Conservation (phyloP, 2,329 filamentous ascomycete genomes). For the Monosporascus sp. region DNA sequence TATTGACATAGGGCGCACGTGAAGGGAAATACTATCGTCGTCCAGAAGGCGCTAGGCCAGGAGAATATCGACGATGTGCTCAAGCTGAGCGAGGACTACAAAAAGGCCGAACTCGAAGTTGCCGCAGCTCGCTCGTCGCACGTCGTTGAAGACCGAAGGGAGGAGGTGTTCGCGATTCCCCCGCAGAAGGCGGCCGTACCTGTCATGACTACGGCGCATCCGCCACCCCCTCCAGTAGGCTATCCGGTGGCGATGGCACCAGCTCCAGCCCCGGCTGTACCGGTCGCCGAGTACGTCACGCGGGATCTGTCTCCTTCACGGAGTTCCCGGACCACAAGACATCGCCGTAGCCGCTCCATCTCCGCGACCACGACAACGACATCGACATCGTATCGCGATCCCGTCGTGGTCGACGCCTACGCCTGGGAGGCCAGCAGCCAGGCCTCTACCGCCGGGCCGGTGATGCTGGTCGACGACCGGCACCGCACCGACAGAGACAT, state of each 20-base stretch:
- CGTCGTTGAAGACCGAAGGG: constrained; percentile 44
- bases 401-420: not conserved
- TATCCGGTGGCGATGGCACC: constrained; percentile 5
- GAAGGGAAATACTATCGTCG: constrained; percentile 73
- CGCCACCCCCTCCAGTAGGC: constrained; percentile 12
- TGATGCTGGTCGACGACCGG: constrained; percentile 35
- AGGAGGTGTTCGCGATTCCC: constrained; percentile 35
- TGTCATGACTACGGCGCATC: constrained; percentile 20
- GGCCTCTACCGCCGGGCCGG: constrained; percentile 28
- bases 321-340: constrained; percentile 9
- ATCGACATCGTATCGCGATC: constrained; percentile 27
- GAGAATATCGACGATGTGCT: constrained; percentile 90
- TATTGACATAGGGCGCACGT: constrained; percentile 27
- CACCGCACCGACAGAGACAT: constrained; percentile 56
- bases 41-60: constrained; percentile 79
- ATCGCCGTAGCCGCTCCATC: constrained; percentile 24
- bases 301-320: constrained; percentile 46
- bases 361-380: constrained; percentile 31
- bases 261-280: constrained; percentile 26
- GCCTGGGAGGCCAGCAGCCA: constrained; percentile 30
- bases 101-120: constrained; percentile 45
- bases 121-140: constrained; percentile 39
- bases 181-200: constrained; percentile 25
- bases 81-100: constrained; percentile 73
- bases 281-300: constrained; percentile 40